Conservation (phyloP, 2,329 filamentous ascomycete genomes). For the Aspergillus japonicus region DNA sequence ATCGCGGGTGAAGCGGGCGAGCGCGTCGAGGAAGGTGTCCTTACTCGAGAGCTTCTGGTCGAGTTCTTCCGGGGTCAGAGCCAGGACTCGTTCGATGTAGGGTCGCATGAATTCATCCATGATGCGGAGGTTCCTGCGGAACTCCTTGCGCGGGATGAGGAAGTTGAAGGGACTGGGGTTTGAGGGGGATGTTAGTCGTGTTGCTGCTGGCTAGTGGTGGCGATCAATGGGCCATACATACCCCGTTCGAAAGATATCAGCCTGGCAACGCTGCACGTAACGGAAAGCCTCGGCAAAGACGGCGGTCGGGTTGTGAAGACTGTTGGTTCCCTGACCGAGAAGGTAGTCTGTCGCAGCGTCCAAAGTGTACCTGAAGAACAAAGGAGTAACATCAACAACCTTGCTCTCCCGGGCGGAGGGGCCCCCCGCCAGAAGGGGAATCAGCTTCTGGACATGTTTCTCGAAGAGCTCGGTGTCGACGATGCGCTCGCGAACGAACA, state of each 20-base stretch:
- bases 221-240: constrained; percentile 40
- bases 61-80: constrained; percentile 68
- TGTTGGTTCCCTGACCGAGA: constrained; percentile 70
- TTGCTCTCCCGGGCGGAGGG: constrained; percentile 28
- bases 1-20: constrained; percentile 73
- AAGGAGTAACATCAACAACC: constrained; percentile 68
- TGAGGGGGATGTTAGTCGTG: neutral
- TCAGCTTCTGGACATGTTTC: constrained; percentile 70
- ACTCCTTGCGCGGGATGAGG: constrained; percentile 64
- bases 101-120: constrained; percentile 75
- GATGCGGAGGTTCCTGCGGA: constrained; percentile 62
- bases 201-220: neutral
- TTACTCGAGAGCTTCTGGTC: constrained; percentile 67
- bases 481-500: constrained; percentile 82
- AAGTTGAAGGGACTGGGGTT: constrained; percentile 55
- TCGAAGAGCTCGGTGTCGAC: constrained; percentile 83
- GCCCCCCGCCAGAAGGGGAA: constrained; percentile 62
- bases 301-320: constrained; percentile 59
- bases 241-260: constrained; percentile 63
- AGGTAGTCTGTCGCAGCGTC: constrained; percentile 86
- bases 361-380: constrained; percentile 80
- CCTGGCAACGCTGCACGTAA: constrained; percentile 73
- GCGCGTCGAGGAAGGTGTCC: constrained; percentile 82
- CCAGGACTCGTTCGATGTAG: constrained; percentile 73
- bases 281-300: constrained; percentile 80